Conservation (phyloP, 106 monocot genomes). For the Alisma plantagoaquatica region DNA sequence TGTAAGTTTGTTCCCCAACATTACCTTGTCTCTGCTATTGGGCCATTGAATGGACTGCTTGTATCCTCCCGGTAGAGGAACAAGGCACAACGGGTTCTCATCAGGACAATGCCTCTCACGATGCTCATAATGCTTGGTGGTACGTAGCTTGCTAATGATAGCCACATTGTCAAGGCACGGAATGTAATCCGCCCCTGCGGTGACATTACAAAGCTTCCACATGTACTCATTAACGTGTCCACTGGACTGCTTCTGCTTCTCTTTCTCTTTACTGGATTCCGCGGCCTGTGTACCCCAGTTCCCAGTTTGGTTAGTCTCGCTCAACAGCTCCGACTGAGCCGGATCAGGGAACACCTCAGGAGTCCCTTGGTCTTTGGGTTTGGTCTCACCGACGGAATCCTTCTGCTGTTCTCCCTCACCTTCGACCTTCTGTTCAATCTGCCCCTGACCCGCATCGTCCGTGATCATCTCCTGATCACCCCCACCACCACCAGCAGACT, state of each 20-base stretch:
- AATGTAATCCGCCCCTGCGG: conserved; percentile 69
- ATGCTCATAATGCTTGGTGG: conserved; percentile 81
- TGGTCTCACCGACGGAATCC: background rate
- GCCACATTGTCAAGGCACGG: conserved; percentile 87
- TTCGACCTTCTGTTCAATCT: conserved; percentile 21
- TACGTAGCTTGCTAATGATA: conserved; percentile 55
- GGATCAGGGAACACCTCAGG: conserved; percentile 54
- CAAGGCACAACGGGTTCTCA: conserved; percentile 62
- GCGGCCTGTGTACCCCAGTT: conserved; percentile 69
- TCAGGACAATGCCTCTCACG: conserved; percentile 94
- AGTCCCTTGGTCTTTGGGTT: conserved; percentile 16
- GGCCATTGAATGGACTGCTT: conserved; percentile 66
- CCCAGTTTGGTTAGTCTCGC: conserved; percentile 61
- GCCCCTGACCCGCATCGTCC: conserved; percentile 18
- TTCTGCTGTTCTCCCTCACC: conserved; percentile 14
- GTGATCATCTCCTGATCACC: conserved; percentile 17
- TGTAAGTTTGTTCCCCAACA: no score
- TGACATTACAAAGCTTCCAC: conserved; percentile 84
- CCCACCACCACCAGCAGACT: conserved; percentile 6
- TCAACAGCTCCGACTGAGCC: conserved; percentile 68
- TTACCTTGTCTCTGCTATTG: conserved; percentile 77
- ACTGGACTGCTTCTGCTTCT: conserved; percentile 27
- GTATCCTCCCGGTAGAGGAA: conserved; percentile 73
- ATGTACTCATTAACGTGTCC: conserved; percentile 20
- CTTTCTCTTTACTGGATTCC: conserved; percentile 81